These are phyloP conservation scores for Tulasnella sp. DNA, from an alignment of 768 basidiomycete genomes.

Conservation along the genomic window DNA sequence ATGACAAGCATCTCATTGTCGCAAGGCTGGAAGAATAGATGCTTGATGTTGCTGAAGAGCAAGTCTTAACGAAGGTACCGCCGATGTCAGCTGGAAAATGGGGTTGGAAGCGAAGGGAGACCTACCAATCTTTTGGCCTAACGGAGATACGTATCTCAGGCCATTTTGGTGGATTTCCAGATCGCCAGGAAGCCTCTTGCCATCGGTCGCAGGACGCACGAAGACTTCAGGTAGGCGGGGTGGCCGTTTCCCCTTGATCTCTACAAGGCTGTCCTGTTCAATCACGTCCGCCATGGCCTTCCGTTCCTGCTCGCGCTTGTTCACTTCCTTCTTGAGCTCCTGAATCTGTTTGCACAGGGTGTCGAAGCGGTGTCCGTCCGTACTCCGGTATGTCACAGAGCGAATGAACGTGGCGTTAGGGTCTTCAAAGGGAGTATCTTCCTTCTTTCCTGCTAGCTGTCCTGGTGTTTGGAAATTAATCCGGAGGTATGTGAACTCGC, in stretches of 20 bases:
- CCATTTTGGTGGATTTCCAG: conserved; percentile 98
- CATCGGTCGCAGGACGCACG: conserved; percentile 86
- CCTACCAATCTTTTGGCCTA: conserved; percentile 85
- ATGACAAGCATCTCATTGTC: conserved; percentile 92
- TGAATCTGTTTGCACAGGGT: conserved; percentile 84
- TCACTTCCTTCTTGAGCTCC: conserved; percentile 90
- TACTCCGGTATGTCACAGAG: conserved; percentile 85
- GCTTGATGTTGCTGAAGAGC: conserved; percentile 93
- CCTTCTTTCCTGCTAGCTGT: conserved; percentile 94
- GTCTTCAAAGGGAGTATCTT: conserved; percentile 98
- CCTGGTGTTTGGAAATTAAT: conserved; percentile 99
- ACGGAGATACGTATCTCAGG: conserved; percentile 78
- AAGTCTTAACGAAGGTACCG: conserved; percentile 45
- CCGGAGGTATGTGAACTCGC: conserved; percentile 84
- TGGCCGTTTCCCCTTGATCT: conserved; percentile 63
- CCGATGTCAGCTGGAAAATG: conserved; percentile 3
- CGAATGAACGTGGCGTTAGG: conserved; percentile 94
- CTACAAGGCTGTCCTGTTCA: conserved; percentile 82
- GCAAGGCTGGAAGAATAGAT: conserved; percentile 98
- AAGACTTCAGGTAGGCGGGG: conserved; percentile 84
- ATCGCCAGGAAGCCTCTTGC: conserved; percentile 92
- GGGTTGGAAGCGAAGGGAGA: conserved; percentile 3
- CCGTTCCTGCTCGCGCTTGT: conserved; percentile 94
- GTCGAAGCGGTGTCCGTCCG: conserved; percentile 82
- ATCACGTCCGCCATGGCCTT: conserved; percentile 98